phyloP scores from a whole-genome alignment of 495 filamentous ascomycete genomes.

The Hypoxylon perforatum region DNA sequence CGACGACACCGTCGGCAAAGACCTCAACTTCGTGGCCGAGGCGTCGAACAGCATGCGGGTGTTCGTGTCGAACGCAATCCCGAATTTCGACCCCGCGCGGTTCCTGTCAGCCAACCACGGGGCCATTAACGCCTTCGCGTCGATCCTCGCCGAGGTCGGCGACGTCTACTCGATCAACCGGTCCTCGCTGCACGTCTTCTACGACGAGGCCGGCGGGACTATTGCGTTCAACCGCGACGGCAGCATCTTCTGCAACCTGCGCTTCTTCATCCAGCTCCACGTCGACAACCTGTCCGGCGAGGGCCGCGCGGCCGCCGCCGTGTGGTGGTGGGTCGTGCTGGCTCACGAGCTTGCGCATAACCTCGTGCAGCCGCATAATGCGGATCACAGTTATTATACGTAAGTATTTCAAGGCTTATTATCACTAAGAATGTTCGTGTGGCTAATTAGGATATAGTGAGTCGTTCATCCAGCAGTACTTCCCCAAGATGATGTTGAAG shows the following conservation, averaged over 20 bases:
- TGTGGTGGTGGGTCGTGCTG: conserved; percentile 92
- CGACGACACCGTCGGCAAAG: conserved; percentile 80
- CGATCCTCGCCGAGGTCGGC: conserved; percentile 74
- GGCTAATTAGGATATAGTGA: conserved; percentile 49
- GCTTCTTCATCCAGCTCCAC: conserved; percentile 87
- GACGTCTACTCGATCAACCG: conserved; percentile 73
- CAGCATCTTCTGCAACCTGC: conserved; percentile 91
- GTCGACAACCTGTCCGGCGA: conserved; percentile 51
- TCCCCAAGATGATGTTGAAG: conserved; percentile 58
- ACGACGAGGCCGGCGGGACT: conserved; percentile 78
- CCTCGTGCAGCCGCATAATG: conserved; percentile 79
- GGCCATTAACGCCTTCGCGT: conserved; percentile 76
- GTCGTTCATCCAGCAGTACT: conserved; percentile 63
- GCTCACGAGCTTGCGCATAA: conserved; percentile 97
- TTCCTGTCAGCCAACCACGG: conserved; percentile 73
- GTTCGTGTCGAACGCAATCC: conserved; percentile 69
- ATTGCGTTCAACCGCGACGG: conserved; percentile 94
- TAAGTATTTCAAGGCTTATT: conserved; percentile 55
- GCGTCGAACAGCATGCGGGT: conserved; percentile 77
- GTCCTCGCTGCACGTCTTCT: conserved; percentile 82
- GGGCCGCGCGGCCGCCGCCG: conserved; percentile 71
- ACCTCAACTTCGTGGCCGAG: conserved; percentile 79
- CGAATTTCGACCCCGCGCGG: conserved; percentile 53
- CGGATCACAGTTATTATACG: conserved; percentile 89
- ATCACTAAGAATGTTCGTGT: neutral